A percentile compares a stretch with the other conserved stretches of the same genome.
phyloP scores from a whole-genome alignment of 1,284 basidiomycete genomes.

The Marasmius oreades region DNA sequence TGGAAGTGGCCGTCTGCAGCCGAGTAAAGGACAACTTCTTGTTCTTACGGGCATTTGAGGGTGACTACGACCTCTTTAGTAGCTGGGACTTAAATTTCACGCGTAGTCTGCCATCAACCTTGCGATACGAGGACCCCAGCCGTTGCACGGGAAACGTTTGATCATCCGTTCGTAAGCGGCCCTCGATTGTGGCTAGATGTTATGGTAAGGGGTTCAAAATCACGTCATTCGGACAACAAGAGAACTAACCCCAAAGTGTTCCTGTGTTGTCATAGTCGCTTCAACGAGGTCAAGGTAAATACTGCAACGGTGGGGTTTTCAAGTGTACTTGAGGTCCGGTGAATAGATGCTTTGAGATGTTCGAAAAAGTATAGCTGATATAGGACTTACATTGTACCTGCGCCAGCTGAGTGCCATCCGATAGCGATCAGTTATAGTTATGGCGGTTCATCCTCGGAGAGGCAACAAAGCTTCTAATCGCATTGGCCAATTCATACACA shows the following conservation, averaged over 20 bases:
- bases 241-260: constrained; percentile 18
- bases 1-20: constrained; percentile 40
- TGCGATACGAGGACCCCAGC: constrained; percentile 37
- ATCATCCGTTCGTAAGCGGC: constrained; percentile 33
- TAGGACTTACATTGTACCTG: constrained; percentile 19
- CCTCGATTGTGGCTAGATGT: constrained; percentile 25
- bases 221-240: not conserved
- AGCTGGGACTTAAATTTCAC: constrained; percentile 1
- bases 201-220: constrained; percentile 20
- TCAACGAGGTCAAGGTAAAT: constrained; percentile 38
- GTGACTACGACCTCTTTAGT: constrained; percentile 26
- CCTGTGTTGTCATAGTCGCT: constrained; percentile 33
- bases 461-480: constrained; percentile 17
- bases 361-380: not conserved
- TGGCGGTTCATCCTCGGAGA: constrained; percentile 20
- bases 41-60: constrained; percentile 37
- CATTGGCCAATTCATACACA: constrained; percentile 26
- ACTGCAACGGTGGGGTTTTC: constrained; percentile 28
- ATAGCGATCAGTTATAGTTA: constrained; percentile 19
- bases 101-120: constrained; percentile 19
- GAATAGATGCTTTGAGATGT: not conserved
- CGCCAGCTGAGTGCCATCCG: constrained; percentile 24
- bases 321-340: constrained; percentile 31
- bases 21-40: constrained; percentile 40
- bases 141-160: constrained; percentile 37